Evolutionary conservation across 225 moss, liverwort and hornwort genomes (phyloP), one percentile per base, ranked within the genome.

Genomic region (Sphagnum contortum): DNA sequence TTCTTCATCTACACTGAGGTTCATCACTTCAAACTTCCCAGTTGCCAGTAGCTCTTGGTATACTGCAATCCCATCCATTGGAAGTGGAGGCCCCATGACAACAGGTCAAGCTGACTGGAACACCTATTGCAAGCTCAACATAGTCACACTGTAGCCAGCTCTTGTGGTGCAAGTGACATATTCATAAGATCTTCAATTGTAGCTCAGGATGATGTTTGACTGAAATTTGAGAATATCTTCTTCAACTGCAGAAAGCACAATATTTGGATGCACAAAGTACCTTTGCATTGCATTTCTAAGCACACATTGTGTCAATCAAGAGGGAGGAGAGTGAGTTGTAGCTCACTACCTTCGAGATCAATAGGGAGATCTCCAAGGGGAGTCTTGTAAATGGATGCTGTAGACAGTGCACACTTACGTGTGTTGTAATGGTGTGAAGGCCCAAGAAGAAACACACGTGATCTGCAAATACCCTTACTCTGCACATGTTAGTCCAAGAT

Each of bases 401-500:
- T 89, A 48, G 96, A 98, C 47, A 92, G 79, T 48, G 85, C 85
- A 74, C 92, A 91, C 76, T 92, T 92, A 64, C 88, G 83, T 49
- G 92, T 92, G 67, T 71, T 88, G 73, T 92, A 69, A 60, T 98
- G 87, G 72, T 92, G 96, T 44, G 96, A 98, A 69, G 96, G 96
- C 55, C 92, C 96, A 59, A 98, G 83, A 57, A 92, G 83, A 76
- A 98, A 90, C 63, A 90, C 90, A 53, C 87, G 79, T 55, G 90
- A 87, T 87, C 90, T 98, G 77, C 11, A 5, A 10, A 60, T 29
- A 45, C 51, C 74, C 71, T 61, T 74, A 67, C 75, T 66, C 69
- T 65, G 57, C 50, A 64, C 59, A 72, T 14, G 66, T 49, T 47
- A 67, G 29, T 57, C 64, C 47, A 64, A 49, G 57, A 53, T 44